Percentiles rank a stretch among this genome's conserved stretches.
Conservation (phyloP, 2,329 filamentous ascomycete species). For the Hirsutella thompsonii region DNA sequence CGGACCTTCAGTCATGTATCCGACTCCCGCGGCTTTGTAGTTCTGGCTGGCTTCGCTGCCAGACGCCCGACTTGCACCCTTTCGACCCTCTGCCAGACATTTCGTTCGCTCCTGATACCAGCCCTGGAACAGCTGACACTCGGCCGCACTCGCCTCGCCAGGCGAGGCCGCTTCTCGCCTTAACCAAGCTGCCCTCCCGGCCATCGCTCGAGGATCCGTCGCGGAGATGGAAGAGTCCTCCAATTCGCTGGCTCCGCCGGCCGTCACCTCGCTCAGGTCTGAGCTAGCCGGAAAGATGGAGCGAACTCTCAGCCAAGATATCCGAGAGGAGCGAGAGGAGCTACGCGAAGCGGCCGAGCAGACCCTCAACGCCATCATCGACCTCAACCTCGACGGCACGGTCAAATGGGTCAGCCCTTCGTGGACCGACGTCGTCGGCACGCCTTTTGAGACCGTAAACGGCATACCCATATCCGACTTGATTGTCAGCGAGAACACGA, state of each 20-base stretch:
- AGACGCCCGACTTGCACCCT: constrained; percentile 20
- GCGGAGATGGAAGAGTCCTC: constrained; percentile 29
- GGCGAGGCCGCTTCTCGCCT: background rate
- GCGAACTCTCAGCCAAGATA: constrained; percentile 70
- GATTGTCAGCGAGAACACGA: constrained; percentile 64
- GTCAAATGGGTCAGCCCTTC: constrained; percentile 96
- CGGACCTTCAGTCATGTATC: constrained; percentile 31
- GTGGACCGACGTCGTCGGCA: constrained; percentile 88
- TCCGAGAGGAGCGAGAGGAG: constrained; percentile 85
- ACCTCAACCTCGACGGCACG: constrained; percentile 78
- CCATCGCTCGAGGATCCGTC: background rate
- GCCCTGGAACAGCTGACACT: background rate
- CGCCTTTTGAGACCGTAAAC: constrained; percentile 56
- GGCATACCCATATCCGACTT: constrained; percentile 70
- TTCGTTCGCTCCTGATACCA: background rate
- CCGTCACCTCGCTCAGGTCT: constrained; percentile 37
- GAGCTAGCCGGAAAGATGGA: constrained; percentile 41
- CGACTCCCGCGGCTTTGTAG: constrained; percentile 29
- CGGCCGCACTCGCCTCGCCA: background rate
- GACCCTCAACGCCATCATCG: constrained; percentile 90
- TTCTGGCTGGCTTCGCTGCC: constrained; percentile 35
- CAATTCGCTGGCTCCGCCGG: constrained; percentile 35
- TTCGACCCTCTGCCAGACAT: background rate
- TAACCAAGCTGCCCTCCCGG: background rate
- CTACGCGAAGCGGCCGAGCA: constrained; percentile 92